Evolutionary conservation across 2,329 filamentous ascomycete genomes (phyloP).

Genomic region (Penicillium sclerotigenum): DNA sequence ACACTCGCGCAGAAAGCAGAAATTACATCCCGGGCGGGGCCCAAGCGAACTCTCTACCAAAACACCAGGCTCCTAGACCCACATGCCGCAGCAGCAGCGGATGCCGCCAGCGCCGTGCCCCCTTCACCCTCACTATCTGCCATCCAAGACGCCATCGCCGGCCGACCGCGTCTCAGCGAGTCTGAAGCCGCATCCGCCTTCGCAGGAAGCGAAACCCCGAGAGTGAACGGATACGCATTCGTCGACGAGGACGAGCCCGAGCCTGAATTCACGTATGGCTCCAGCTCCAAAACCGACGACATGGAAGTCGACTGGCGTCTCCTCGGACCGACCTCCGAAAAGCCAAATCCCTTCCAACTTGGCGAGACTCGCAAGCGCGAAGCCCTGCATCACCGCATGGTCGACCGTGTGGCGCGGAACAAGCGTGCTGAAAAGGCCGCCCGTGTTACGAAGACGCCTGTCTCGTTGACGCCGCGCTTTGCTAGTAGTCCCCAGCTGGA

Average conservation of each 20-base stretch:
- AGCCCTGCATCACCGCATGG: slow-evolving; percentile 78
- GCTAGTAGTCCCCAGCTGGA: slow-evolving; percentile 41
- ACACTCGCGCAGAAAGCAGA: slow-evolving; percentile 69
- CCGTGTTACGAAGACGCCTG: slow-evolving; percentile 54
- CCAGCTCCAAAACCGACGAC: slow-evolving; percentile 8
- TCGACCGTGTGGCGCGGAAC: slow-evolving; percentile 72
- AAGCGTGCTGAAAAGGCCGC: slow-evolving; percentile 63
- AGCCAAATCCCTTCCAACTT: slow-evolving; percentile 76
- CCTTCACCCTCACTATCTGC: slow-evolving; percentile 81
- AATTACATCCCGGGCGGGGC: slow-evolving; percentile 66
- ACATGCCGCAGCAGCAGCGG: slow-evolving; percentile 35
- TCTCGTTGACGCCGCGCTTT: slow-evolving; percentile 35
- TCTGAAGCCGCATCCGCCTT: slow-evolving; percentile 52
- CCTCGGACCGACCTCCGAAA: slow-evolving; percentile 45
- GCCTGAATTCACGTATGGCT: slow-evolving; percentile 18
- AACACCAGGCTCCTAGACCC: slow-evolving; percentile 73
- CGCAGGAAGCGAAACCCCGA: slow-evolving; percentile 73
- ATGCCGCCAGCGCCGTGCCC: slow-evolving; percentile 48
- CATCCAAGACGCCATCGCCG: slow-evolving; percentile 78
- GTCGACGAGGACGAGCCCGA: slow-evolving; percentile 70
- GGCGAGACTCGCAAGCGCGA: slow-evolving; percentile 73
- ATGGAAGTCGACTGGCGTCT: slow-evolving; percentile 34
- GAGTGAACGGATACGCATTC: slow-evolving; percentile 90
- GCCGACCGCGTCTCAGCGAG: slow-evolving; percentile 61
- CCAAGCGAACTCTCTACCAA: slow-evolving; percentile 72